phyloP scores from a whole-genome alignment of 2,329 filamentous ascomycete species.

The Ophiocordyceps australis region DNA sequence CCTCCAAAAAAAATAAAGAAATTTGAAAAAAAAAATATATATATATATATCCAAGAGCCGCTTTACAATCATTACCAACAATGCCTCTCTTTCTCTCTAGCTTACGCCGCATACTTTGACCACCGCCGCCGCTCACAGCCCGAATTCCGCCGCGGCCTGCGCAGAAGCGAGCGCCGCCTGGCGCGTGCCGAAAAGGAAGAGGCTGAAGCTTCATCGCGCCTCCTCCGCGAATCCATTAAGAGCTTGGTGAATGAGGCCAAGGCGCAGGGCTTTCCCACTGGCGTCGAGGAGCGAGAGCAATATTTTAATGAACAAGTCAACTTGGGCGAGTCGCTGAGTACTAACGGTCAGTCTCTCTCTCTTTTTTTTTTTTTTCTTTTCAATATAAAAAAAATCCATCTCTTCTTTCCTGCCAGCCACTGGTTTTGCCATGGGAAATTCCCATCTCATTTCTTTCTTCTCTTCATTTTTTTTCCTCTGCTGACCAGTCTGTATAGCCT shows the following conservation, averaged over 20 bases:
- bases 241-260: slow-evolving; percentile 62
- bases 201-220: slow-evolving; percentile 43
- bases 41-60: too few relatives aligned
- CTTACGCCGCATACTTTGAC: slow-evolving; percentile 53
- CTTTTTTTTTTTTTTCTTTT: neutral
- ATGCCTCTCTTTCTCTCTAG: neutral
- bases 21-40: too few relatives aligned
- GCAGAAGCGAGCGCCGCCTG: slow-evolving; percentile 59
- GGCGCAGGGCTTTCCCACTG: slow-evolving; percentile 78
- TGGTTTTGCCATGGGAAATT: too few relatives aligned
- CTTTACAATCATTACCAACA: too few relatives aligned
- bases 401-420: too few relatives aligned
- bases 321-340: slow-evolving; percentile 65
- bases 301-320: slow-evolving; percentile 97
- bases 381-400: too few relatives aligned
- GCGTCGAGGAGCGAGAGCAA: slow-evolving; percentile 81
- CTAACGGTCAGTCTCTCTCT: slow-evolving; percentile 48
- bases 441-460: too few relatives aligned
- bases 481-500: slow-evolving; percentile 23
- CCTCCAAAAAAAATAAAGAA: neutral
- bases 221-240: slow-evolving; percentile 59
- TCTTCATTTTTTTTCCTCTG: neutral
- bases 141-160: slow-evolving; percentile 48
- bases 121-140: slow-evolving; percentile 44
- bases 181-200: slow-evolving; percentile 55